phyloP scores from a whole-genome alignment of 805 yeast species.

The Saccharomycopsis fibuligera region DNA sequence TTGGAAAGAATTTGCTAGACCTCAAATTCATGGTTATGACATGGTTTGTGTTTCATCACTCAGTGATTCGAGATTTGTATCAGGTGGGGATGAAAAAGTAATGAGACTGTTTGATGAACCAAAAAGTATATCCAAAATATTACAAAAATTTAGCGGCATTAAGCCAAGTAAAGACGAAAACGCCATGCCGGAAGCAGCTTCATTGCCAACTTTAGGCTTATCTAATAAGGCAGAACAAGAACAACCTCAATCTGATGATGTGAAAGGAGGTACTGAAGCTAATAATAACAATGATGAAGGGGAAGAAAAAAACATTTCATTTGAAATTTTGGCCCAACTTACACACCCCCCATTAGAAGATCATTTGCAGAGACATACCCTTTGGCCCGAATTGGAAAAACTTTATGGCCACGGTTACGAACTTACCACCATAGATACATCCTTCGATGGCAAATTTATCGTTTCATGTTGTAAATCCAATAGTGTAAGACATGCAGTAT shows the following conservation, averaged over 20 bases:
- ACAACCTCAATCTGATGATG: constrained; percentile 32
- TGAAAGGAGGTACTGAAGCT: constrained; percentile 30
- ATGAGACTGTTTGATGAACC: constrained; percentile 88
- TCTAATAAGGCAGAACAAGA: constrained; percentile 75
- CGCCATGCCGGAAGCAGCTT: constrained; percentile 72
- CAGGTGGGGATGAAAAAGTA: constrained; percentile 95
- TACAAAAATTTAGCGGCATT: constrained; percentile 49
- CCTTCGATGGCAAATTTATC: constrained; percentile 54
- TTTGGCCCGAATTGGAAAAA: constrained; percentile 94
- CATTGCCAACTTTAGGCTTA: constrained; percentile 87
- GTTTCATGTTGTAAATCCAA: constrained; percentile 94
- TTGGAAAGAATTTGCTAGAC: constrained; percentile 93
- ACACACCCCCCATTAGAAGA: constrained; percentile 78
- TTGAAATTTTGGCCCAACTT: constrained; percentile 42
- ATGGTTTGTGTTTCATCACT: constrained; percentile 69
- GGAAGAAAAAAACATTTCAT: constrained; percentile 35
- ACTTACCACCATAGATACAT: constrained; percentile 68
- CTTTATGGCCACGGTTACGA: constrained; percentile 98
- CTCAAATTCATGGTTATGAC: constrained; percentile 97
- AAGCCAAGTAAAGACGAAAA: constrained; percentile 24
- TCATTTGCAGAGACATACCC: constrained; percentile 80
- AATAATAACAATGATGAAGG: constrained; percentile 25
- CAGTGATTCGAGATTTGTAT: constrained; percentile 58
- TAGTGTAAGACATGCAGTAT: constrained; percentile 74
- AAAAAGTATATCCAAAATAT: constrained; percentile 58